These are phyloP conservation scores for Cadophora gregata DNA, from an alignment of 2,329 filamentous ascomycete species.

Conservation along the genomic window DNA sequence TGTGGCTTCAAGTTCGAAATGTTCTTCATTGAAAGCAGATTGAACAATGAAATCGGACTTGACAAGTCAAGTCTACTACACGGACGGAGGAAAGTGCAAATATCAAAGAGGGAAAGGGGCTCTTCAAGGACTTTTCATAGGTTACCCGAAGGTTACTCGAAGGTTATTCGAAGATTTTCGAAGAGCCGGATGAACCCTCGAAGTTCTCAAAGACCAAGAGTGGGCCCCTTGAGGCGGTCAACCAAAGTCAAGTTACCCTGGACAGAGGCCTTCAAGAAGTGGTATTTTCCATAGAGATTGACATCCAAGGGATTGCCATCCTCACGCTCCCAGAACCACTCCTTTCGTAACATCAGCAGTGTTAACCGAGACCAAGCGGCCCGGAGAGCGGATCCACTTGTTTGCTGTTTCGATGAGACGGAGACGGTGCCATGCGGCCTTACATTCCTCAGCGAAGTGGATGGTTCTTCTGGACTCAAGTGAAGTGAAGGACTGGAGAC, in stretches of 20 bases:
- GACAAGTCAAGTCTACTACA: no score
- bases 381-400: constrained; percentile 4
- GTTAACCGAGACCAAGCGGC: neutral
- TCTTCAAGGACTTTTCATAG: no score
- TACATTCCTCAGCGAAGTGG: neutral
- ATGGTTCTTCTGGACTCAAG: neutral
- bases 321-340: constrained; percentile 17
- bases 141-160: no score
- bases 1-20: no score
- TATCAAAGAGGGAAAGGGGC: no score
- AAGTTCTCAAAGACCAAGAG: neutral
- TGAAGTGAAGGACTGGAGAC: neutral
- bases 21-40: no score
- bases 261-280: neutral
- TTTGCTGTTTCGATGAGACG: neutral
- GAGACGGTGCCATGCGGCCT: neutral
- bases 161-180: no score
- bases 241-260: neutral
- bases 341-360: constrained; percentile 6
- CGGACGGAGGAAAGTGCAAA: no score
- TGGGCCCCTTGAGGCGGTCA: neutral
- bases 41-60: no score
- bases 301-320: constrained; percentile 1
- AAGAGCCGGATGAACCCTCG: no score
- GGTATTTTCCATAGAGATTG: neutral